Conservation (phyloP, 2,329 filamentous ascomycete genomes). For the Coniochaeta sp. region DNA sequence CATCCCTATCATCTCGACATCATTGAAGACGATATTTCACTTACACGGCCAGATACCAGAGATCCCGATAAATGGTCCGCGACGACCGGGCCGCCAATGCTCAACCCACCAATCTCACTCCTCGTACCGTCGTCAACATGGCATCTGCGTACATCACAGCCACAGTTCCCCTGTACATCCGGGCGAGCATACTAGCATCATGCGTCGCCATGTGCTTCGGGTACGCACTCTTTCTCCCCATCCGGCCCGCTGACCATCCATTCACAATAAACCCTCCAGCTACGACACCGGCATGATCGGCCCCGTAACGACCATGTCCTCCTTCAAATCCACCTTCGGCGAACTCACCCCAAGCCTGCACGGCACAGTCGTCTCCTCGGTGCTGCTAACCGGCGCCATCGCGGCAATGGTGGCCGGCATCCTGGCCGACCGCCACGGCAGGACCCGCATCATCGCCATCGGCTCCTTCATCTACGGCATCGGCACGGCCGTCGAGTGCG, state of each 20-base stretch:
- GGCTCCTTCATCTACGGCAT: slow-evolving; percentile 45
- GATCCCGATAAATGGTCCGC: not conserved
- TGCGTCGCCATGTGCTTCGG: slow-evolving; percentile 10
- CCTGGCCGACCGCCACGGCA: slow-evolving; percentile 45
- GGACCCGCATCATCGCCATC: slow-evolving; percentile 41
- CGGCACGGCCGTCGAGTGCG: slow-evolving; percentile 36
- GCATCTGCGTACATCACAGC: not conserved
- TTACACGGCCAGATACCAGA: not conserved
- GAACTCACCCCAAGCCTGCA: slow-evolving; percentile 45
- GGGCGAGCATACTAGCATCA: slow-evolving; percentile 8
- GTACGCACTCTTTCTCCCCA: not conserved
- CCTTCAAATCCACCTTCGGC: slow-evolving; percentile 42
- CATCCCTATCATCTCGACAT: not conserved
- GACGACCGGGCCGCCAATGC: not conserved
- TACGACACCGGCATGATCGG: slow-evolving; percentile 45
- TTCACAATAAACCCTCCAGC: not conserved
- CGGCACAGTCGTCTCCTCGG: slow-evolving; percentile 52
- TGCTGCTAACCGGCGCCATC: slow-evolving; percentile 51
- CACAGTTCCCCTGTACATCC: slow-evolving; percentile 8
- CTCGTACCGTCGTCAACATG: not conserved
- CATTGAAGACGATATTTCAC: not conserved
- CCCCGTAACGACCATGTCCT: slow-evolving; percentile 49
- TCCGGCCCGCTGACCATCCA: not conserved
- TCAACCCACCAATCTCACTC: not conserved
- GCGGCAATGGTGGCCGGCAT: slow-evolving; percentile 51